phyloP scores from a whole-genome alignment of 2,329 filamentous ascomycete species.

The Pleurostoma richardsiae region DNA sequence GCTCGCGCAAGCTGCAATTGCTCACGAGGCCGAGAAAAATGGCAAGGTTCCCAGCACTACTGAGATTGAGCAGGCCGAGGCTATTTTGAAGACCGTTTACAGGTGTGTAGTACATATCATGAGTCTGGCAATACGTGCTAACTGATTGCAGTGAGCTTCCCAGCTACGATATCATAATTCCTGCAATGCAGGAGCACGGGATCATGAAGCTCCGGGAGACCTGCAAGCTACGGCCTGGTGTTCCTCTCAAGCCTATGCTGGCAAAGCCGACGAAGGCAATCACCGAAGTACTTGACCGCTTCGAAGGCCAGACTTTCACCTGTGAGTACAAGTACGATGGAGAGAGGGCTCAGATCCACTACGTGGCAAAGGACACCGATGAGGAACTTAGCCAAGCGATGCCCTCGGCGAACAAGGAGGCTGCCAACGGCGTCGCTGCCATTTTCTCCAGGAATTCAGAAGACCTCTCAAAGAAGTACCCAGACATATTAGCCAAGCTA shows the following conservation, averaged over 20 bases:
- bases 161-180: conserved; percentile 92
- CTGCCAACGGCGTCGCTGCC: conserved; percentile 70
- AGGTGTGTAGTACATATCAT: conserved; percentile 44
- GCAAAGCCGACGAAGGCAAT: conserved; percentile 98
- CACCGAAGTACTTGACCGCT: conserved; percentile 93
- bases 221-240: conserved; percentile 88
- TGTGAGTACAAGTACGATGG: conserved; percentile 99
- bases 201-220: conserved; percentile 76
- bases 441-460: conserved; percentile 98
- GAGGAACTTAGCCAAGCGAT: conserved; percentile 62
- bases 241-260: conserved; percentile 96
- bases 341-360: conserved; percentile 97
- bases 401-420: conserved; percentile 57
- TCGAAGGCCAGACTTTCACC: conserved; percentile 91
- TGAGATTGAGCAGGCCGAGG: conserved; percentile 78
- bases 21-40: conserved; percentile 71
- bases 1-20: conserved; percentile 81
- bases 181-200: conserved; percentile 80
- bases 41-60: conserved; percentile 67
- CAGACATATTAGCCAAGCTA: conserved; percentile 86
- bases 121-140: conserved; percentile 17
- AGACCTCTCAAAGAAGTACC: conserved; percentile 95
- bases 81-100: conserved; percentile 84
- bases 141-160: conserved; percentile 70
- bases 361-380: conserved; percentile 75